phyloP scores from a whole-genome alignment of 2,329 filamentous ascomycete species.

The Exophiala dermatitidis region DNA sequence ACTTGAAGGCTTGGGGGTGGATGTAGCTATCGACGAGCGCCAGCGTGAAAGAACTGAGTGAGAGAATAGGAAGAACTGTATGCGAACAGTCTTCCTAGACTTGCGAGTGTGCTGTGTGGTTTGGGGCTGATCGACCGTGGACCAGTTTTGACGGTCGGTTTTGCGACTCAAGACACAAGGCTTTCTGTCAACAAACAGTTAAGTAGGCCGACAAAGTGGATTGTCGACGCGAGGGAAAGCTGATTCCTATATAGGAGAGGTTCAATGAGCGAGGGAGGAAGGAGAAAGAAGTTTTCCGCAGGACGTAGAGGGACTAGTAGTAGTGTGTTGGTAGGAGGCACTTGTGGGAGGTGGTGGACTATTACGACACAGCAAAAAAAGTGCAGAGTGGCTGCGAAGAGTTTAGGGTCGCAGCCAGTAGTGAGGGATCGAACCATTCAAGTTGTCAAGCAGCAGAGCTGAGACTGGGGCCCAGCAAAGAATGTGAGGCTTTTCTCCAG shows the following conservation, averaged over 20 bases:
- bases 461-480: too few species aligned
- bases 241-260: background rate
- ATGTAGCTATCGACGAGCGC: slow-evolving; percentile 36
- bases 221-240: background rate
- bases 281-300: background rate
- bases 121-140: background rate
- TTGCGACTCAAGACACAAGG: background rate
- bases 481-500: too few species aligned
- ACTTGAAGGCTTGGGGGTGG: slow-evolving; percentile 64
- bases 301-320: background rate
- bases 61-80: slow-evolving; percentile 26
- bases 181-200: background rate
- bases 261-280: background rate
- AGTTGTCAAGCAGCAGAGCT: too few species aligned
- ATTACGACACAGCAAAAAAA: background rate
- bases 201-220: background rate
- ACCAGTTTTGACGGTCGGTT: background rate
- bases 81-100: slow-evolving; percentile 22
- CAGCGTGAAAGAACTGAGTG: slow-evolving; percentile 32
- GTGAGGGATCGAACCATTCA: too few species aligned
- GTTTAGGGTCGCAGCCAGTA: background rate
- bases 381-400: background rate
- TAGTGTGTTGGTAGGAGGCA: too few species aligned
- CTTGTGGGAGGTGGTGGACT: background rate
- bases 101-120: background rate